A percentile compares a stretch with the other conserved stretches of the same genome.
Evolutionary conservation across 2,329 filamentous ascomycete genomes (phyloP).

Genomic region (Botrytis deweyae): DNA sequence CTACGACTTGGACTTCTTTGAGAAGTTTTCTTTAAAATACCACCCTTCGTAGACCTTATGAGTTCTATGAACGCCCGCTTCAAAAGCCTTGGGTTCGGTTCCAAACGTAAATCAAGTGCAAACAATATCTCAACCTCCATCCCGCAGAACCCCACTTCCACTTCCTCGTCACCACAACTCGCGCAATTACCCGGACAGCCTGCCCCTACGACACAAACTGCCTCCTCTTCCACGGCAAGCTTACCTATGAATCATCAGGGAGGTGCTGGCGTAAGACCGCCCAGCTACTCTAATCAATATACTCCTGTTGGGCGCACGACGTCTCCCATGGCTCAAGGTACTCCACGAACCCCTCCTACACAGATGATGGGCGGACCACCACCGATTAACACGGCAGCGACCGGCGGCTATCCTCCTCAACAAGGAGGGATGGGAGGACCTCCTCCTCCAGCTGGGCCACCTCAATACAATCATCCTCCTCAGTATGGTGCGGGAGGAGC

Average conservation of each 20-base stretch:
- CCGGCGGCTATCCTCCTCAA: conserved; percentile 58
- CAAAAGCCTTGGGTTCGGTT: conserved; percentile 74
- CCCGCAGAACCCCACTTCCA: conserved; percentile 38
- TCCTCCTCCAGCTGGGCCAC: conserved; percentile 36
- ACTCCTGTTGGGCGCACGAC: conserved; percentile 54
- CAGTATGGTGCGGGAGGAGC: conserved; percentile 36
- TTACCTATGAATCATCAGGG: conserved; percentile 64
- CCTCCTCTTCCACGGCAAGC: conserved; percentile 51
- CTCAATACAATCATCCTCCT: conserved; percentile 38
- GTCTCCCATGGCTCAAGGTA: conserved; percentile 37
- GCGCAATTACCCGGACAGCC: conserved; percentile 33
- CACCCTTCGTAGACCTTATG: conserved; percentile 50
- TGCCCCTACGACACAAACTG: conserved; percentile 40
- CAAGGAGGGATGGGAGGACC: conserved; percentile 42
- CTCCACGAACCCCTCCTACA: conserved; percentile 38
- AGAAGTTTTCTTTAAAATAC: conserved; percentile 25
- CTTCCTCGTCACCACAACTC: conserved; percentile 33
- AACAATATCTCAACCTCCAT: conserved; percentile 47
- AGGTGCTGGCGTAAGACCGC: conserved; percentile 57
- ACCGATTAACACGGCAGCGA: conserved; percentile 64
- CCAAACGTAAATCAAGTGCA: conserved; percentile 70
- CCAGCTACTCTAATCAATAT: conserved; percentile 62
- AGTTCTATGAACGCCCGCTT: conserved; percentile 78
- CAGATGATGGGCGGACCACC: conserved; percentile 56
- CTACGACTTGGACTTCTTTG: conserved; percentile 36